Conservation (phyloP, 176 grass and related monocot species). For the Cenchrus purpureus region DNA sequence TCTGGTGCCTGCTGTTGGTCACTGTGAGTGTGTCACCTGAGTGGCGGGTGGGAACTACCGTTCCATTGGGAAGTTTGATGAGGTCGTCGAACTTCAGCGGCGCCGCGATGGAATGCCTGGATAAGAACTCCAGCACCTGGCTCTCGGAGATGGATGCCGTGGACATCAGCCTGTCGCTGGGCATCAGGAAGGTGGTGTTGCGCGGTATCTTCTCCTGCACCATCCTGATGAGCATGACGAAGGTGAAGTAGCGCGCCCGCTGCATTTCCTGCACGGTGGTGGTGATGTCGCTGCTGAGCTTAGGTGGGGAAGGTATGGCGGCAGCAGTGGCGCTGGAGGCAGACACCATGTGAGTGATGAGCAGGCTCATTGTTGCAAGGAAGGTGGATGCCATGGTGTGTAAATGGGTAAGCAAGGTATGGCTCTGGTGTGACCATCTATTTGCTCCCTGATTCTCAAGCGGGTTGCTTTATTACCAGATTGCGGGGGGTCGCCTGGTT, state of each 20-base stretch:
- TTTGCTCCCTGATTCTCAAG: conserved; percentile 21
- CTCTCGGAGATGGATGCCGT: conserved; percentile 40
- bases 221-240: conserved; percentile 66
- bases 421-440: not conserved
- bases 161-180: conserved; percentile 60
- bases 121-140: conserved; percentile 53
- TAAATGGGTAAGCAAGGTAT: conserved; percentile 32
- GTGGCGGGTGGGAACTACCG: conserved; percentile 47
- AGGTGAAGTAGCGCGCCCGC: conserved; percentile 59
- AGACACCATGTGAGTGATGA: conserved; percentile 3
- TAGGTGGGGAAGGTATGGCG: not conserved
- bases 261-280: conserved; percentile 56
- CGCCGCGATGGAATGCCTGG: conserved; percentile 49
- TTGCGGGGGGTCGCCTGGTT: not conserved
- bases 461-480: conserved; percentile 23
- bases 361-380: conserved; percentile 3
- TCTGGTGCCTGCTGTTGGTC: conserved; percentile 40
- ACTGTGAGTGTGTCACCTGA: conserved; percentile 48
- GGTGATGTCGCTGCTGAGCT: not conserved
- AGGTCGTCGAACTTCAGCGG: conserved; percentile 50
- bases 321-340: not conserved
- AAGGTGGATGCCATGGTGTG: conserved; percentile 13
- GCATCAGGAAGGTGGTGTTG: conserved; percentile 66
- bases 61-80: conserved; percentile 59
- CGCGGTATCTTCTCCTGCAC: conserved; percentile 53